Evolutionary conservation across 108 stramenopile genomes (phyloP).

Genomic region (Pseudonitzschia multiseries): DNA sequence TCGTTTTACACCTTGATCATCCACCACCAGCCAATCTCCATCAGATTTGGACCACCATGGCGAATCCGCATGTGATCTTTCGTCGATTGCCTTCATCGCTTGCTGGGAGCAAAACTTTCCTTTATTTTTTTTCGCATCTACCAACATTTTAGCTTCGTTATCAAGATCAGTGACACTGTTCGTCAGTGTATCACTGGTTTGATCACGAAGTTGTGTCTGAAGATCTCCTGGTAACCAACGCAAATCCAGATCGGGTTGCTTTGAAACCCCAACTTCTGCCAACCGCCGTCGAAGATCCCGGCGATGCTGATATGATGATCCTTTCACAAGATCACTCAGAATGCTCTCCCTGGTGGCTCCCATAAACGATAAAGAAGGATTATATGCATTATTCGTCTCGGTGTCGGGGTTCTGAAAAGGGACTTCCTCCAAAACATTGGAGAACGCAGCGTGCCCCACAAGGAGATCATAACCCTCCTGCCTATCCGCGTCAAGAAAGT

Average conservation of each 20-base stretch:
- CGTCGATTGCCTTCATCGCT: conserved; percentile 42
- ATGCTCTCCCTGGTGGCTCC: conserved; percentile 3
- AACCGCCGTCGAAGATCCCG: background rate
- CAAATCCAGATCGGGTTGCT: conserved; percentile 32
- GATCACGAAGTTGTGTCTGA: conserved; percentile 54
- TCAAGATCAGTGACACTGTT: background rate
- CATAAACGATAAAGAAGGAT: background rate
- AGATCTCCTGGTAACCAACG: conserved; percentile 73
- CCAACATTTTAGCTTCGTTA: background rate
- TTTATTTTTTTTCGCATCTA: background rate
- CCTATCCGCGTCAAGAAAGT: conserved; percentile 91
- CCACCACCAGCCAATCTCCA: conserved; percentile 11
- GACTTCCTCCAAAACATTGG: conserved; percentile 22
- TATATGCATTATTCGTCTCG: background rate
- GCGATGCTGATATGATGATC: background rate
- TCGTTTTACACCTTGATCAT: background rate
- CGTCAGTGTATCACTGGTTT: conserved; percentile 17
- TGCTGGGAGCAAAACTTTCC: conserved; percentile 13
- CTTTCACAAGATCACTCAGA: conserved; percentile 3
- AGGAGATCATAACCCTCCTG: conserved; percentile 97
- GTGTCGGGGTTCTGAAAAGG: background rate
- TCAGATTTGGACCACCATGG: conserved; percentile 51
- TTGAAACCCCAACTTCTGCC: conserved; percentile 16
- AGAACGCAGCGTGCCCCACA: conserved; percentile 64
- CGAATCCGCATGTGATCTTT: conserved; percentile 30